Conservation (phyloP, 129 eudicot species). For the Chrysanthemum seticuspe region DNA sequence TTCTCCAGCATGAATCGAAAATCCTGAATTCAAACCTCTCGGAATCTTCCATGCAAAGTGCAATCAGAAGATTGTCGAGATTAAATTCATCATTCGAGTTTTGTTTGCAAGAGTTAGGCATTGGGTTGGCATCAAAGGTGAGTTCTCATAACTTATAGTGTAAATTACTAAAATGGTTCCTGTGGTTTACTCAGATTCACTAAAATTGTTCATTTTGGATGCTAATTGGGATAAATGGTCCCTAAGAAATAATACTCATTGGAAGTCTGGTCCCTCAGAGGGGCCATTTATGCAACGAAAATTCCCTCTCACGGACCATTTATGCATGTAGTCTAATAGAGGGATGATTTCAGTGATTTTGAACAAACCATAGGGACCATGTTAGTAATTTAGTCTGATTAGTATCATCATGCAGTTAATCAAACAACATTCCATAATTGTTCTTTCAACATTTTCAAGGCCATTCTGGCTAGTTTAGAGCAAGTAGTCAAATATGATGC, state of each 20-base stretch:
- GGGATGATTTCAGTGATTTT: too few relatives aligned
- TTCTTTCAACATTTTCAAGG: constrained; percentile 1
- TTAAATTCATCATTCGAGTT: constrained; percentile 35
- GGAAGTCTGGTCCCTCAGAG: too few relatives aligned
- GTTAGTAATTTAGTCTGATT: constrained; percentile 1
- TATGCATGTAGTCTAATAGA: too few relatives aligned
- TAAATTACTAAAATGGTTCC: too few relatives aligned
- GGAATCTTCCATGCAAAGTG: constrained; percentile 38
- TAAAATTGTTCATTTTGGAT: too few relatives aligned
- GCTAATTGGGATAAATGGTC: too few relatives aligned
- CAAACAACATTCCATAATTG: neutral
- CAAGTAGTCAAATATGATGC: constrained; percentile 6
- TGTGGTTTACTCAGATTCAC: too few relatives aligned
- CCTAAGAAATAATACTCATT: too few relatives aligned
- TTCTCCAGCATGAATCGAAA: constrained; percentile 43
- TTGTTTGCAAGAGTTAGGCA: constrained; percentile 67
- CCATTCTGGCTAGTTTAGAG: neutral
- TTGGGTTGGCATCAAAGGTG: constrained; percentile 75
- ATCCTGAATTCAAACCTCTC: constrained; percentile 29
- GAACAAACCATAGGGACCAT: neutral
- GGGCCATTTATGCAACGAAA: too few relatives aligned
- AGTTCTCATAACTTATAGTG: too few relatives aligned
- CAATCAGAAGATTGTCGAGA: constrained; percentile 39
- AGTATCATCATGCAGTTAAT: neutral
- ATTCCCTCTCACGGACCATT: too few relatives aligned